A percentile compares a stretch with the other conserved stretches of the same genome.
Conservation (phyloP, 2,329 filamentous ascomycete species). For the Colletotrichum sp. region DNA sequence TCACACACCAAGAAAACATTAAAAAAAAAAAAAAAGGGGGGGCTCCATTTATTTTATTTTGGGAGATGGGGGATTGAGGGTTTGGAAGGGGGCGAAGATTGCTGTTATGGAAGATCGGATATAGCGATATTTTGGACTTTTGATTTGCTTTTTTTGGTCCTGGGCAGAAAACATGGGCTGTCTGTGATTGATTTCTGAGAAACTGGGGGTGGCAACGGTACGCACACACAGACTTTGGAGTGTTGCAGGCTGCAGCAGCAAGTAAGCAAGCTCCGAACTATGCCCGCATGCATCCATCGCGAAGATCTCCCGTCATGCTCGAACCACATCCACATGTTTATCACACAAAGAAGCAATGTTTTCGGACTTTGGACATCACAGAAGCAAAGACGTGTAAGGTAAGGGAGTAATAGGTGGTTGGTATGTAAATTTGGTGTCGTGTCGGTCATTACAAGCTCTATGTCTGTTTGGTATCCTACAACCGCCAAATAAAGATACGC, state of each 20-base stretch:
- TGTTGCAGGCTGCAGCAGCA: neutral
- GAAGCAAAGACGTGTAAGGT: neutral
- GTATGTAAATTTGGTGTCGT: slow-evolving; percentile 9
- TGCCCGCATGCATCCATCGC: slow-evolving; percentile 1
- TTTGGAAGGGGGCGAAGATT: too few relatives aligned
- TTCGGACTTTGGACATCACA: neutral
- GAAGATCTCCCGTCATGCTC: neutral
- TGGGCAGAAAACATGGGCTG: neutral
- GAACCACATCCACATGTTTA: neutral
- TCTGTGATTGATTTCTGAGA: neutral
- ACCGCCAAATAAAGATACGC: neutral
- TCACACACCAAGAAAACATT: neutral
- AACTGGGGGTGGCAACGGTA: neutral
- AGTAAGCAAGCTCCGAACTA: neutral
- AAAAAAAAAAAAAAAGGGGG: neutral
- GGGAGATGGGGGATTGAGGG: too few relatives aligned
- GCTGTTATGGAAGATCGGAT: too few relatives aligned
- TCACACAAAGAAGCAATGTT: neutral
- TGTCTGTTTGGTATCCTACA: slow-evolving; percentile 13
- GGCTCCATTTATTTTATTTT: neutral
- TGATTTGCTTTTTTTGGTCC: neutral
- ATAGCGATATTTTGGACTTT: neutral
- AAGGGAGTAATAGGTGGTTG: neutral
- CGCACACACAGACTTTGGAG: neutral
- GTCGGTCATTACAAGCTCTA: slow-evolving; percentile 12